Evolutionary conservation across 495 filamentous ascomycete genomes (phyloP).

Genomic region (Neurospora sp.): DNA sequence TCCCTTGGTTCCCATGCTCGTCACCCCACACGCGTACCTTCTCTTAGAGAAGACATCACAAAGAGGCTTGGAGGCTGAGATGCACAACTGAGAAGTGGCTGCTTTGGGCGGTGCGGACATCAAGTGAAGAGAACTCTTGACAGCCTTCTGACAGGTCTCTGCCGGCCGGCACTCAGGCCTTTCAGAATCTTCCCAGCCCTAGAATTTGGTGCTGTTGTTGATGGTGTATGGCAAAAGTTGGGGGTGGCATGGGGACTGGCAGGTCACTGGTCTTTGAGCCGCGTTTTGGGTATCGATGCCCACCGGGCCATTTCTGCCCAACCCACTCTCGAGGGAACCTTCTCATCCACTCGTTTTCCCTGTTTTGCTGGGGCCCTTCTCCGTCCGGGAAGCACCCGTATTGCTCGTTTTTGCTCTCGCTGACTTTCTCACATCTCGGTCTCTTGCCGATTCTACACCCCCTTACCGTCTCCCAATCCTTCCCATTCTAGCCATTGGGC

Average conservation of each 20-base stretch:
- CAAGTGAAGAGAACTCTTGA: not conserved
- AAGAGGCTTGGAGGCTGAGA: not conserved
- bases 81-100: not conserved
- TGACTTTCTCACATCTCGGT: not conserved
- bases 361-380: not conserved
- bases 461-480: not conserved
- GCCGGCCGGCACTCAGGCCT: not conserved
- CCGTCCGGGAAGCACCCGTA: not conserved
- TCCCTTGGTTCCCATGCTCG: not conserved
- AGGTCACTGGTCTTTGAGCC: slow-evolving; percentile 18
- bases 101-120: not conserved
- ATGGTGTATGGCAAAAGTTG: slow-evolving; percentile 19
- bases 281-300: slow-evolving; percentile 25
- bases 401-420: not conserved
- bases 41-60: not conserved
- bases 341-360: slow-evolving; percentile 18
- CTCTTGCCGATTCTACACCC: not conserved
- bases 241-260: slow-evolving; percentile 3
- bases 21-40: not conserved
- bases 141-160: not conserved
- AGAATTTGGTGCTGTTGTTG: slow-evolving; percentile 12
- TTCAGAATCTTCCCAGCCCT: slow-evolving; percentile 5
- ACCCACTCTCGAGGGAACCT: slow-evolving; percentile 22
- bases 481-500: not conserved
- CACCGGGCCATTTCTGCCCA: slow-evolving; percentile 28